A percentile compares a stretch with the other conserved stretches of the same genome.
Evolutionary conservation across 106 monocot species (phyloP).

Genomic region (Vanilla planifolia): DNA sequence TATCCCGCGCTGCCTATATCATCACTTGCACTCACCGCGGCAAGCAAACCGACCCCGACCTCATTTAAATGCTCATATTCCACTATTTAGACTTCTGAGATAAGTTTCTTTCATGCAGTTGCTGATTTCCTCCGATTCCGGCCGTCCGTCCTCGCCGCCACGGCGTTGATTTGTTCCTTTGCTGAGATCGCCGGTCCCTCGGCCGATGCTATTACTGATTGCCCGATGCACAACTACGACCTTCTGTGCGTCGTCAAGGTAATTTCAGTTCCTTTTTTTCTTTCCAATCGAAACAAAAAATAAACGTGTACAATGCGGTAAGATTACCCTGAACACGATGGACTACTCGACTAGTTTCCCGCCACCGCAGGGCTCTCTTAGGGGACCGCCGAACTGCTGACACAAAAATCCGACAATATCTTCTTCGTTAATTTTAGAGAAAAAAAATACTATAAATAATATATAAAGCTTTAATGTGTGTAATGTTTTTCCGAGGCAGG

Average conservation of each 20-base stretch:
- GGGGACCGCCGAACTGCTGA: not conserved
- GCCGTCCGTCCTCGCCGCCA: slow-evolving; percentile 54
- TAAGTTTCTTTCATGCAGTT: slow-evolving; percentile 24
- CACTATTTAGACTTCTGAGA: not conserved
- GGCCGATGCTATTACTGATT: slow-evolving; percentile 1
- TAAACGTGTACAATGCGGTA: too few species aligned
- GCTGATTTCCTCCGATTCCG: slow-evolving; percentile 44
- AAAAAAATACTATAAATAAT: too few species aligned
- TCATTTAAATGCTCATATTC: not conserved
- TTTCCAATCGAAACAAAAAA: too few species aligned
- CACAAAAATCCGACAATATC: not conserved
- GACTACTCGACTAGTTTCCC: too few species aligned
- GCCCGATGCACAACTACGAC: not conserved
- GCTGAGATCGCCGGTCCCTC: slow-evolving; percentile 18
- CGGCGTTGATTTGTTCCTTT: slow-evolving; percentile 35
- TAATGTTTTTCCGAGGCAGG: slow-evolving; percentile 18
- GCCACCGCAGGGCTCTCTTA: too few species aligned
- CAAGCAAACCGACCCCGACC: not conserved
- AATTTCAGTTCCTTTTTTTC: too few species aligned
- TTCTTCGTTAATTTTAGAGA: not conserved
- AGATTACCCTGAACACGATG: too few species aligned
- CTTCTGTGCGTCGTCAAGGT: slow-evolving; percentile 30
- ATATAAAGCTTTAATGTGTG: too few species aligned
- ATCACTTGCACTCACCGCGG: slow-evolving; percentile 40
- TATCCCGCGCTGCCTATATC: slow-evolving; percentile 36